Percentiles rank a stretch among this genome's conserved stretches.
Evolutionary conservation across 1,284 basidiomycete species (phyloP).

Genomic region (Clitocybe nebularis): DNA sequence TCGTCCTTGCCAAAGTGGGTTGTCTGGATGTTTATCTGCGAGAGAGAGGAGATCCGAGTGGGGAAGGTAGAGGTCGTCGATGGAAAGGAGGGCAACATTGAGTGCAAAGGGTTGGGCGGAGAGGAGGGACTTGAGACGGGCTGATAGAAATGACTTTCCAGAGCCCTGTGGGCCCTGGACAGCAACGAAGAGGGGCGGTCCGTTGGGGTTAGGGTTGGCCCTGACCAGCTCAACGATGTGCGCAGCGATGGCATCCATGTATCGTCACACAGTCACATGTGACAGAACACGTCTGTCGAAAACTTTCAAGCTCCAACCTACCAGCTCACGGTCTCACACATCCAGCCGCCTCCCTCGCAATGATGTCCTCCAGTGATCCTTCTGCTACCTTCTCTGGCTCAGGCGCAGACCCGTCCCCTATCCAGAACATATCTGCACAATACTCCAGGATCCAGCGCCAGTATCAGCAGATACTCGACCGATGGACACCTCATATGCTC

Average conservation of each 20-base stretch:
- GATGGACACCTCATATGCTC: conserved; percentile 85
- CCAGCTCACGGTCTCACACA: neutral
- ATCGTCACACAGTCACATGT: conserved; percentile 12
- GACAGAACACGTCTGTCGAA: too few relatives aligned
- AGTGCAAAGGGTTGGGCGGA: conserved; percentile 47
- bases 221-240: conserved; percentile 45
- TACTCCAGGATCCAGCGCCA: conserved; percentile 54
- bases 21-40: conserved; percentile 50
- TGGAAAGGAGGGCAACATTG: conserved; percentile 65
- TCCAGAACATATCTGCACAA: conserved; percentile 49
- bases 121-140: conserved; percentile 48
- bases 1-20: conserved; percentile 69
- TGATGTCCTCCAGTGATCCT: conserved; percentile 30
- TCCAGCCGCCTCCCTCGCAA: conserved; percentile 19
- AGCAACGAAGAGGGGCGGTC: conserved; percentile 65
- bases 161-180: conserved; percentile 87
- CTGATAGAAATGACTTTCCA: conserved; percentile 75
- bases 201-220: conserved; percentile 26
- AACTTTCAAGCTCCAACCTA: conserved; percentile 1
- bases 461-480: conserved; percentile 86
- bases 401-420: conserved; percentile 40
- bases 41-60: conserved; percentile 55
- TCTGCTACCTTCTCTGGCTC: conserved; percentile 38
- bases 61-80: conserved; percentile 85
- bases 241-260: conserved; percentile 19